These are phyloP conservation scores for Solanum ahanhuiri DNA, from an alignment of 257 asterid genomes.

Conservation along the genomic window DNA sequence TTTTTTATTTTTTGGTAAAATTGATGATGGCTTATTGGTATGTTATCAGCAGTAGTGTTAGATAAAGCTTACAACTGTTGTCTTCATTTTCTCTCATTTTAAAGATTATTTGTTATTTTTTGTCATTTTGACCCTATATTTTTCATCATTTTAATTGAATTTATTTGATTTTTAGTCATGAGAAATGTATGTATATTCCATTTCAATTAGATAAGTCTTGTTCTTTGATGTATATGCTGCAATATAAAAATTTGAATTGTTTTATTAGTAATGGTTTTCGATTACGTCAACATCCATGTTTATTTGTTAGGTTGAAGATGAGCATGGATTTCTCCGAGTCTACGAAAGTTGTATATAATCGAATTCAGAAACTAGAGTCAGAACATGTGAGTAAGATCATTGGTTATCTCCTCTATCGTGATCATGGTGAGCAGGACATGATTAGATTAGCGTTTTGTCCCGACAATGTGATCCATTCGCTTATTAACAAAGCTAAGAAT, in stretches of 20 bases:
- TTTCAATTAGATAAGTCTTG: background rate
- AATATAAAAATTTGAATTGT: background rate
- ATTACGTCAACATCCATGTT: background rate
- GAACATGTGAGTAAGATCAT: constrained; percentile 58
- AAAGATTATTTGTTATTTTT: background rate
- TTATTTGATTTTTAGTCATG: background rate
- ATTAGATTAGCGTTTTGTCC: constrained; percentile 79
- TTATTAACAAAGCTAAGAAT: constrained; percentile 40
- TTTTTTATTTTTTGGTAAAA: background rate
- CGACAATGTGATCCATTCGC: constrained; percentile 33
- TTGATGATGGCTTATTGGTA: background rate
- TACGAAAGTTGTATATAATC: constrained; percentile 34
- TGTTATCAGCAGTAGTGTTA: background rate
- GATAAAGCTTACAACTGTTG: background rate
- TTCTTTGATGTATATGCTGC: background rate
- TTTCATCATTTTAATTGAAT: background rate
- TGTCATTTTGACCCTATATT: background rate
- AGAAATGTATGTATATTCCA: background rate
- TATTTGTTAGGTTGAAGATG: background rate
- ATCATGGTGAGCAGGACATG: constrained; percentile 58
- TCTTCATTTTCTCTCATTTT: background rate
- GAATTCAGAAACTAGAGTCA: constrained; percentile 51
- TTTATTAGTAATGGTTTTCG: background rate
- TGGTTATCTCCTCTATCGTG: constrained; percentile 46
- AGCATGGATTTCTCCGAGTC: background rate